These are phyloP conservation scores for Coriaria nepalensis DNA, from an alignment of 306 rosid species.

Conservation along the genomic window DNA sequence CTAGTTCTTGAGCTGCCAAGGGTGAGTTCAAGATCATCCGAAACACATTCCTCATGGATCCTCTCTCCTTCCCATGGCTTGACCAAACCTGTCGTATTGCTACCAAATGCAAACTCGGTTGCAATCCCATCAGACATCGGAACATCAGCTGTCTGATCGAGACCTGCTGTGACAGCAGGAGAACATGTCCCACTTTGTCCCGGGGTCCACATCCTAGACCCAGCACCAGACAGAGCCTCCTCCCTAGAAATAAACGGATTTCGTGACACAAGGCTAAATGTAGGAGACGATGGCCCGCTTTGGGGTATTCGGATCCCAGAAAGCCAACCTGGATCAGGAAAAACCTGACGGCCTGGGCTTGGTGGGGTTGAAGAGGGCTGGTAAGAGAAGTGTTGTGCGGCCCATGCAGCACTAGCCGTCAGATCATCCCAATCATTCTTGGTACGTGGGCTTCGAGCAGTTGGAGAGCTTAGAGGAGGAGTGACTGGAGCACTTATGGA, in stretches of 20 bases:
- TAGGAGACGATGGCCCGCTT: conserved; percentile 49
- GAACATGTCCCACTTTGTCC: conserved; percentile 56
- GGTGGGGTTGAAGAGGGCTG: conserved; percentile 50
- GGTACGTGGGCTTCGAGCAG: conserved; percentile 34
- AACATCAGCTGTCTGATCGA: conserved; percentile 30
- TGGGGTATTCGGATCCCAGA: conserved; percentile 37
- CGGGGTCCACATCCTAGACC: conserved; percentile 47
- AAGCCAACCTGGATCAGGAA: conserved; percentile 43
- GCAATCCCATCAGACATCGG: conserved; percentile 50
- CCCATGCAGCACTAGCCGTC: conserved; percentile 28
- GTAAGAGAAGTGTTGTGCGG: conserved; percentile 26
- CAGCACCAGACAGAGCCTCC: conserved; percentile 32
- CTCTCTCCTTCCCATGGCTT: conserved; percentile 65
- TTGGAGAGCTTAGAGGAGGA: conserved; percentile 56
- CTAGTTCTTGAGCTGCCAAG: conserved; percentile 41
- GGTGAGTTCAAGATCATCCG: conserved; percentile 56
- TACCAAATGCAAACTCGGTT: conserved; percentile 45
- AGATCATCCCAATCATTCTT: conserved; percentile 43
- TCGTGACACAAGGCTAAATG: conserved; percentile 39
- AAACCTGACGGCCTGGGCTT: conserved; percentile 36
- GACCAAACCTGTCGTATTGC: conserved; percentile 34
- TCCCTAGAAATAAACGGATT: conserved; percentile 35
- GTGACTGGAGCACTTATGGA: conserved; percentile 58
- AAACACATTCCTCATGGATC: conserved; percentile 45
- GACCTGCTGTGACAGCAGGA: conserved; percentile 29